Evolutionary conservation across 495 filamentous ascomycete genomes (phyloP).

Genomic region (Neurospora discreta): DNA sequence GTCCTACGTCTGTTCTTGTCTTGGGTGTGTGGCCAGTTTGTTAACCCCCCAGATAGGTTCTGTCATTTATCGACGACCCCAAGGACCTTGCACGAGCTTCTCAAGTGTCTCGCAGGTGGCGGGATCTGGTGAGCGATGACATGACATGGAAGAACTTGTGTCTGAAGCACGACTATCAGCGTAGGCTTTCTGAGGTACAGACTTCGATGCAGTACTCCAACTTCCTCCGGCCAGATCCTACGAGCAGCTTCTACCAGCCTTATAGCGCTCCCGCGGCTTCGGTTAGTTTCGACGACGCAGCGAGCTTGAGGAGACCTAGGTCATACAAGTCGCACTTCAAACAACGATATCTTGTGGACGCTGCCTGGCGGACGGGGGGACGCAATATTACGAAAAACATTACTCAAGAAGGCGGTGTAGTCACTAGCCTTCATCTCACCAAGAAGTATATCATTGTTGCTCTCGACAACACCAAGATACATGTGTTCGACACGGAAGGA

Average conservation of each 20-base stretch:
- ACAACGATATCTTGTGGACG: conserved; percentile 91
- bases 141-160: conserved; percentile 96
- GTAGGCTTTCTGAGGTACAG: conserved; percentile 39
- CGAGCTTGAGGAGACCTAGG: conserved; percentile 28
- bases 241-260: background rate
- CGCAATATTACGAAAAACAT: conserved; percentile 68
- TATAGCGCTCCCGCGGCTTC: conserved; percentile 5
- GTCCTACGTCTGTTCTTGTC: conserved; percentile 11
- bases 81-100: conserved; percentile 84
- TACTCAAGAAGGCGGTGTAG: conserved; percentile 89
- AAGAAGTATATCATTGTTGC: conserved; percentile 95
- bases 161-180: conserved; percentile 80
- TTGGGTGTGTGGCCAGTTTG: background rate
- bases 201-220: conserved; percentile 15
- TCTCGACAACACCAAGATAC: conserved; percentile 95
- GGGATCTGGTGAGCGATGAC: conserved; percentile 87
- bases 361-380: conserved; percentile 88
- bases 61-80: conserved; percentile 91
- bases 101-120: conserved; percentile 86
- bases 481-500: conserved; percentile 90
- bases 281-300: conserved; percentile 28
- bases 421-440: conserved; percentile 90
- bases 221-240: conserved; percentile 12
- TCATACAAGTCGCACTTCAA: conserved; percentile 97
- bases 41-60: conserved; percentile 43